Evolutionary conservation across 2,329 filamentous ascomycete genomes (phyloP).

Genomic region (Ustilaginoidea virens): DNA sequence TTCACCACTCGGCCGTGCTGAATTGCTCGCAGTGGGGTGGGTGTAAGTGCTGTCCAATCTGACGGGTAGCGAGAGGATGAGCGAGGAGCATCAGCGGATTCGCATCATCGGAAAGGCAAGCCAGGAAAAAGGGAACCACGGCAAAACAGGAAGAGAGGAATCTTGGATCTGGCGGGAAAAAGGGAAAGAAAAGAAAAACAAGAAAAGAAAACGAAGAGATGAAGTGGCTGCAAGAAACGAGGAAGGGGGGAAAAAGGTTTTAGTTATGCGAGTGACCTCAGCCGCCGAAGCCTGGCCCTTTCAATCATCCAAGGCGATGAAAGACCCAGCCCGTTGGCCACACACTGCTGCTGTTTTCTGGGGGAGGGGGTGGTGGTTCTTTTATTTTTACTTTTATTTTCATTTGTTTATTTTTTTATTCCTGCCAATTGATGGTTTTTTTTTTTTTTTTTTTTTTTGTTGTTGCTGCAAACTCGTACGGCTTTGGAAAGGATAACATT

Average conservation of each 20-base stretch:
- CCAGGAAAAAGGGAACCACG: conserved; percentile 3
- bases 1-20: background rate
- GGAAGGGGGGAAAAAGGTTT: conserved; percentile 19
- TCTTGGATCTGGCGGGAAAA: background rate
- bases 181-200: conserved; percentile 5
- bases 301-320: conserved; percentile 4
- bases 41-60: conserved; percentile 5
- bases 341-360: no score
- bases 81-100: background rate
- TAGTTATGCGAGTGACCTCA: conserved; percentile 18
- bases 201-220: no score
- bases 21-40: background rate
- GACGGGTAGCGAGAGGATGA: no score
- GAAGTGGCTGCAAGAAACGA: conserved; percentile 11
- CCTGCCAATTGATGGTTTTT: no score
- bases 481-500: no score
- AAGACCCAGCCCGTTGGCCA: conserved; percentile 5
- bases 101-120: background rate
- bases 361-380: no score
- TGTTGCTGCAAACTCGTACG: no score
- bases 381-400: no score
- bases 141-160: conserved; percentile 4
- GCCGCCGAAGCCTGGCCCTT: conserved; percentile 5
- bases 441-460: background rate
- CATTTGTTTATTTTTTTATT: no score